Evolutionary conservation across 2,329 filamentous ascomycete genomes (phyloP).

Genomic region (Rhynchosporium secalis): DNA sequence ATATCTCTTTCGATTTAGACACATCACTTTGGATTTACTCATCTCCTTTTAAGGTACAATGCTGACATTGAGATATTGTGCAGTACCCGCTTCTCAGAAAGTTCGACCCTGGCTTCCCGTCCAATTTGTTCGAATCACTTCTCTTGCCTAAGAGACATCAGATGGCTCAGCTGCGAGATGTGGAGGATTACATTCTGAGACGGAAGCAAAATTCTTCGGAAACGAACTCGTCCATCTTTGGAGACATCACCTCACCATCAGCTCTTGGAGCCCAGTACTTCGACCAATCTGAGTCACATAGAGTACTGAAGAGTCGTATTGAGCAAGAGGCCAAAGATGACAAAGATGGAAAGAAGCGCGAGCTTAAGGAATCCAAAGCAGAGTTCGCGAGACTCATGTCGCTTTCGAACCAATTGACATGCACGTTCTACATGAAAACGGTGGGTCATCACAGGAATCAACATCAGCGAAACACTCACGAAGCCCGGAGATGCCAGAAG

Average conservation of each 20-base stretch:
- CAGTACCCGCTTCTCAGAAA: slow-evolving; percentile 45
- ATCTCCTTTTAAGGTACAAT: background rate
- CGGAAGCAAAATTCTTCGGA: slow-evolving; percentile 12
- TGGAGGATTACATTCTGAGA: slow-evolving; percentile 50
- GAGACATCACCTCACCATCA: slow-evolving; percentile 36
- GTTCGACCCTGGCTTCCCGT: slow-evolving; percentile 49
- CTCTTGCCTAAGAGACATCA: slow-evolving; percentile 47
- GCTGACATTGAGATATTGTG: background rate
- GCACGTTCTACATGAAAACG: slow-evolving; percentile 9
- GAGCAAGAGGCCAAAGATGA: slow-evolving; percentile 41
- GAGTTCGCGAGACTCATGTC: slow-evolving; percentile 32
- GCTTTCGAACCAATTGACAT: slow-evolving; percentile 5
- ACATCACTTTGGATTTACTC: background rate
- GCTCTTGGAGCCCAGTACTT: slow-evolving; percentile 53
- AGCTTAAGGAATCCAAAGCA: slow-evolving; percentile 39
- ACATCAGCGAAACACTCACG: background rate
- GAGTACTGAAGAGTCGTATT: slow-evolving; percentile 43
- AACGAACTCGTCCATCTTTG: slow-evolving; percentile 42
- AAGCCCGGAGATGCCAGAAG: slow-evolving; percentile 39
- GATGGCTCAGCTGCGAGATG: slow-evolving; percentile 45
- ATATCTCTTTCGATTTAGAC: background rate
- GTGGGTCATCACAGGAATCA: background rate
- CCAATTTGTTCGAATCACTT: slow-evolving; percentile 45
- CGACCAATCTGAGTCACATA: slow-evolving; percentile 45
- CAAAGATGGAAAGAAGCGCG: slow-evolving; percentile 38